Evolutionary conservation across 2,329 filamentous ascomycete genomes (phyloP).

Genomic region (Fusarium papillatum): DNA sequence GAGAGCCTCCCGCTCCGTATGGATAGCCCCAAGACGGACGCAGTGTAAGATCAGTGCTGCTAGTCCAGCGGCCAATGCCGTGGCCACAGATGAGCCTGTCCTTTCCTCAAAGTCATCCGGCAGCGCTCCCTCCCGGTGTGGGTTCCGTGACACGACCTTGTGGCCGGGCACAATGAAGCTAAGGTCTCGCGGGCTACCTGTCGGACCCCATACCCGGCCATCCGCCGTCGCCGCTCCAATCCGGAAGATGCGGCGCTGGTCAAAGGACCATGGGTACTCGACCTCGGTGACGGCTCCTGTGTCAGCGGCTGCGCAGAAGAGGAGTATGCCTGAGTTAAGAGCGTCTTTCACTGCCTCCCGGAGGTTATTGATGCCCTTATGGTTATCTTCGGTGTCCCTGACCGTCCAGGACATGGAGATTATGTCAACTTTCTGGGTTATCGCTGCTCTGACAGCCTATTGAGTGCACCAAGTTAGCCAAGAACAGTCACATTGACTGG

Average conservation of each 20-base stretch:
- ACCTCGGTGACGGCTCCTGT: background rate
- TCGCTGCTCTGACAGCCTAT: background rate
- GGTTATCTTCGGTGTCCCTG: background rate
- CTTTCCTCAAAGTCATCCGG: no score
- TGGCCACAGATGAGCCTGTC: background rate
- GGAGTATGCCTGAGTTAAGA: background rate
- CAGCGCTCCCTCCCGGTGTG: no score
- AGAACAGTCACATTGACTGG: background rate
- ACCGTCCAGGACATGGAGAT: background rate
- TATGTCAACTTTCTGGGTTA: background rate
- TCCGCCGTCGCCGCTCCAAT: background rate
- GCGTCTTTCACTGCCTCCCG: background rate
- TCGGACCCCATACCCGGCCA: background rate
- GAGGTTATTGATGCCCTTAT: background rate
- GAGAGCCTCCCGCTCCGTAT: background rate
- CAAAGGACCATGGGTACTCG: background rate
- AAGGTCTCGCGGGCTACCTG: background rate
- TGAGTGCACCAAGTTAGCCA: background rate
- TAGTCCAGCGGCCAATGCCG: background rate
- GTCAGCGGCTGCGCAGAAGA: background rate
- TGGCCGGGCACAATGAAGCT: no score
- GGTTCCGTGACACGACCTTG: no score
- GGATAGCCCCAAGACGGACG: background rate
- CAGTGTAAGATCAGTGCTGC: background rate
- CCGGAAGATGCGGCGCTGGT: background rate